A percentile compares a stretch with the other conserved stretches of the same genome.
These are phyloP conservation scores for Solanum chacoense DNA, from an alignment of 305 asterid species.

Conservation along the genomic window DNA sequence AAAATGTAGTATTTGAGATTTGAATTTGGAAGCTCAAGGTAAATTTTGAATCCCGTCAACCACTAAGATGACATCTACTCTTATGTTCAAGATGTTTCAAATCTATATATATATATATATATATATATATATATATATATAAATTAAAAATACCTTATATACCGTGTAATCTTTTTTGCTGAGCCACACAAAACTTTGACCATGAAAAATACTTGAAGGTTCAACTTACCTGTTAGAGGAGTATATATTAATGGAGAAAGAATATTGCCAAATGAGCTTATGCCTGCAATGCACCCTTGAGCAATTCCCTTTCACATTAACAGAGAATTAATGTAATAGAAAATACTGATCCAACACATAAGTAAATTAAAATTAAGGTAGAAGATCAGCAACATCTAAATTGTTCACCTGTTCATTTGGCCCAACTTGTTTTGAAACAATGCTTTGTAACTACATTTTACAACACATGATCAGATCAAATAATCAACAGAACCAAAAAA, in stretches of 20 bases:
- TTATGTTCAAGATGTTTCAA: neutral
- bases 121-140: too few species aligned
- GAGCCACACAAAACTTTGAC: neutral
- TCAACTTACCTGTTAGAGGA: constrained; percentile 11
- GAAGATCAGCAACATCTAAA: neutral
- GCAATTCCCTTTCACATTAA: constrained; percentile 7
- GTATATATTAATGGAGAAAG: constrained; percentile 14
- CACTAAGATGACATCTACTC: neutral
- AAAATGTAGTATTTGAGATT: neutral
- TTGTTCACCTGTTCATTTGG: constrained; percentile 13
- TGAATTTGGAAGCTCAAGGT: neutral
- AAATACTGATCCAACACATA: neutral
- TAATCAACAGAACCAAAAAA: neutral
- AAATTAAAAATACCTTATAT: too few species aligned
- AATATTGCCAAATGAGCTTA: constrained; percentile 4
- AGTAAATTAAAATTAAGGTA: neutral
- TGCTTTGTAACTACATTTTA: constrained; percentile 12
- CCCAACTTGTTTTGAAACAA: constrained; percentile 16
- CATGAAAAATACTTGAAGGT: neutral
- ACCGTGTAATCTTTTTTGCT: neutral
- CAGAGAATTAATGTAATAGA: neutral
- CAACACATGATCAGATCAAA: neutral
- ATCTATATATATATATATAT: too few species aligned
- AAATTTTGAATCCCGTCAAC: neutral
- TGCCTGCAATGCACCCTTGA: constrained; percentile 14